Evolutionary conservation across 768 basidiomycete genomes (phyloP).

Genomic region (Hericium coralloides): DNA sequence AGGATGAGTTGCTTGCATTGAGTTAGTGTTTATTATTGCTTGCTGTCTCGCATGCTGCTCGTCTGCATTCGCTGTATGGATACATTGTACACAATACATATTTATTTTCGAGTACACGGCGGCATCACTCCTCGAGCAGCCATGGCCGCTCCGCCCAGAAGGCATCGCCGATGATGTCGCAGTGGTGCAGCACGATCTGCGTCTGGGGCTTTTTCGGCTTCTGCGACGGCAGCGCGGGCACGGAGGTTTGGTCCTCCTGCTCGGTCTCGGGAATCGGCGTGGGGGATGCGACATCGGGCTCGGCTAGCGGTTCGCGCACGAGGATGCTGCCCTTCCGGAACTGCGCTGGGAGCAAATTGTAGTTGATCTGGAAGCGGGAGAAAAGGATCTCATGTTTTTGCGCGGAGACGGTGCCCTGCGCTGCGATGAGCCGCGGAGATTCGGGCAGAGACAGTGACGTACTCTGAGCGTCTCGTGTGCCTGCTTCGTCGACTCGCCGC

Average conservation of each 20-base stretch:
- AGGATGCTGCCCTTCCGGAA: conserved; percentile 84
- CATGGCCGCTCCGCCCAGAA: conserved; percentile 67
- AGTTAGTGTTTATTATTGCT: not conserved
- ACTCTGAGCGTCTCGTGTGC: conserved; percentile 80
- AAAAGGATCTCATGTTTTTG: conserved; percentile 92
- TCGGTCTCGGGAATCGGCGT: not conserved
- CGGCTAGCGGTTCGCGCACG: conserved; percentile 50
- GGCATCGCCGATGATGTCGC: conserved; percentile 72
- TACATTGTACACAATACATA: too few species aligned
- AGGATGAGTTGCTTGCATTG: conserved; percentile 10
- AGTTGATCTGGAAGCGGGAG: conserved; percentile 77
- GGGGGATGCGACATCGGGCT: not conserved
- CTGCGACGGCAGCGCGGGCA: not conserved
- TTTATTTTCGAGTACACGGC: too few species aligned
- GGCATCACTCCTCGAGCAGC: conserved; percentile 30
- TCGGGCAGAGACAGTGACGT: conserved; percentile 8
- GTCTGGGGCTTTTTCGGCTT: conserved; percentile 18
- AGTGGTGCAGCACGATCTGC: conserved; percentile 56
- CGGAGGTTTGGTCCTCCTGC: too few species aligned
- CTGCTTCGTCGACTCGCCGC: conserved; percentile 66
- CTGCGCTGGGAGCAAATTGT: conserved; percentile 62
- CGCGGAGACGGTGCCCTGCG: conserved; percentile 79
- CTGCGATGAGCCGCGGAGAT: not conserved
- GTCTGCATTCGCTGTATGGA: too few species aligned
- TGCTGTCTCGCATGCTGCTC: too few species aligned